phyloP scores from a whole-genome alignment of 2,329 filamentous ascomycete genomes.

The Ophiostoma ulmi region DNA sequence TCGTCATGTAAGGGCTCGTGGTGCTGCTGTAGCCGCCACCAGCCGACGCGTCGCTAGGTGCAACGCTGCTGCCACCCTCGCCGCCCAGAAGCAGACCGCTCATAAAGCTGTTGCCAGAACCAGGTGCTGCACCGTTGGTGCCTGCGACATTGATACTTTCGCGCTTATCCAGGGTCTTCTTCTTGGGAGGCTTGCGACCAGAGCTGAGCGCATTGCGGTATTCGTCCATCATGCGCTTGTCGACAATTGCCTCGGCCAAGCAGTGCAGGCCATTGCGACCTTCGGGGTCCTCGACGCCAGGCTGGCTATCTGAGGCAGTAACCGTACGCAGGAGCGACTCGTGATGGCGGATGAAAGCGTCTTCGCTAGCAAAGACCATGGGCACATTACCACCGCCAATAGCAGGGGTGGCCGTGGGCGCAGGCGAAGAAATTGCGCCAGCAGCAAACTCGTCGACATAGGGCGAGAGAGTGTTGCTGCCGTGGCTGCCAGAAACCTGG shows the following conservation, averaged over 20 bases:
- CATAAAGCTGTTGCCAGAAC: conserved; percentile 20
- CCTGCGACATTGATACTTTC: conserved; percentile 25
- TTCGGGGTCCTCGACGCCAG: conserved; percentile 38
- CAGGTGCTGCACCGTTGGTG: not conserved
- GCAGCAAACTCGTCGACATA: conserved; percentile 24
- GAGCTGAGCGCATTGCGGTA: conserved; percentile 32
- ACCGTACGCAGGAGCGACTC: conserved; percentile 38
- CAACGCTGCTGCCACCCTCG: conserved; percentile 15
- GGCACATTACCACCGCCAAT: conserved; percentile 23
- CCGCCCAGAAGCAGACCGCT: conserved; percentile 23
- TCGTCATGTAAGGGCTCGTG: conserved; percentile 18
- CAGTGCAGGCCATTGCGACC: conserved; percentile 56
- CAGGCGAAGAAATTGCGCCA: conserved; percentile 5
- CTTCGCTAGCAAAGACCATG: conserved; percentile 27
- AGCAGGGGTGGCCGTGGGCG: conserved; percentile 19
- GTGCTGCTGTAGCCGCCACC: conserved; percentile 12
- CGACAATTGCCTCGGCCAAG: conserved; percentile 51
- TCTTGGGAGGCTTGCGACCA: conserved; percentile 32
- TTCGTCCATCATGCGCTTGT: conserved; percentile 37
- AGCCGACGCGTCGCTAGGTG: conserved; percentile 13
- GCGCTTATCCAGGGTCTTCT: conserved; percentile 38
- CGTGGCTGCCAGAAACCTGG: conserved; percentile 9
- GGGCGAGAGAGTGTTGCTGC: conserved; percentile 21
- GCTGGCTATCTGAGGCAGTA: conserved; percentile 33
- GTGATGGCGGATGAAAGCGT: conserved; percentile 33